Conservation (phyloP, 805 yeast genomes). For the Ogataea thermomethanolica region DNA sequence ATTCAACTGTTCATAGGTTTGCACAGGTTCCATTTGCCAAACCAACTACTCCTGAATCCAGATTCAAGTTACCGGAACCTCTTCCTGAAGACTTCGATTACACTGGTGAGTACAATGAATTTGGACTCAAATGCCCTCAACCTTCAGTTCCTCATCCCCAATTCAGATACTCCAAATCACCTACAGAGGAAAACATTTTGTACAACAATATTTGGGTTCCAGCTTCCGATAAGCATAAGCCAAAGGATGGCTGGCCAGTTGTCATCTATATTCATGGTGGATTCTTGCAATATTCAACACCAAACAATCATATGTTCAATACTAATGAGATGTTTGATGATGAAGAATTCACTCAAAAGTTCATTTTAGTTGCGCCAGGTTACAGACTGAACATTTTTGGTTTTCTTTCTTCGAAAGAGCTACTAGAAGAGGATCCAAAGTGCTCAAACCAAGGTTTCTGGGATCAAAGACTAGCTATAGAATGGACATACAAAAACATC, state of each 20-base stretch:
- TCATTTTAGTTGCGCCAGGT: constrained; percentile 36
- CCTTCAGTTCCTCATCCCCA: constrained; percentile 32
- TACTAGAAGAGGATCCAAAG: constrained; percentile 31
- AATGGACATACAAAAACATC: constrained; percentile 45
- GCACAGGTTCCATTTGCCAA: constrained; percentile 35
- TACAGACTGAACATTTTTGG: constrained; percentile 42
- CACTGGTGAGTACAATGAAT: constrained; percentile 36
- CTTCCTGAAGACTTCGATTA: constrained; percentile 36
- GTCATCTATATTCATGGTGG: constrained; percentile 43
- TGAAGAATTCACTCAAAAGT: constrained; percentile 31
- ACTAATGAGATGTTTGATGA: constrained; percentile 26
- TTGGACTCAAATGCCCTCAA: constrained; percentile 38
- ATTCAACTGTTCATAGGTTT: constrained; percentile 26
- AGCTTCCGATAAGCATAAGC: constrained; percentile 28
- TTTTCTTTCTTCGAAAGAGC: constrained; percentile 37
- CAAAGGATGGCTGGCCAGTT: constrained; percentile 42
- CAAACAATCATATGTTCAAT: constrained; percentile 25
- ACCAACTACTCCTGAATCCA: constrained; percentile 30
- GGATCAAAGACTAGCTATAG: constrained; percentile 45
- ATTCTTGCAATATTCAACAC: constrained; percentile 37
- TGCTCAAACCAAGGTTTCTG: constrained; percentile 38
- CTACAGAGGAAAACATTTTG: constrained; percentile 34
- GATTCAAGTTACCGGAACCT: constrained; percentile 32
- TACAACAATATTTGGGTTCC: constrained; percentile 40
- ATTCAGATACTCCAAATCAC: constrained; percentile 23